A percentile compares a stretch with the other conserved stretches of the same genome.
phyloP scores from a whole-genome alignment of 1,284 basidiomycete genomes.

The Papiliotrema flavescens region DNA sequence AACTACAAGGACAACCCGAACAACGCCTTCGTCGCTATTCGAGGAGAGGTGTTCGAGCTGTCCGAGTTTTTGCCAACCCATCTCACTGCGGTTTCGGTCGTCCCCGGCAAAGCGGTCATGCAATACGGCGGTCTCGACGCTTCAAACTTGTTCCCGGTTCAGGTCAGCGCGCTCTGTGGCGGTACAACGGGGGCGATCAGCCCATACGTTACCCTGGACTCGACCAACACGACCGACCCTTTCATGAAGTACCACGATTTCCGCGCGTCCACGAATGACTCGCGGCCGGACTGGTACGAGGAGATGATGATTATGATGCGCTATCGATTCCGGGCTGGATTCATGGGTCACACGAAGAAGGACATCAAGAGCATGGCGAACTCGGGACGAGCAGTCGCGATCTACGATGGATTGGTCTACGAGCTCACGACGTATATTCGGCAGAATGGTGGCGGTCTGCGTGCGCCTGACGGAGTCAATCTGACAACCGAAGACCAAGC shows the following conservation, averaged over 20 bases:
- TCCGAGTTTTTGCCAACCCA: conserved; percentile 54
- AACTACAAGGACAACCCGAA: conserved; percentile 62
- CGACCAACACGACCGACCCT: conserved; percentile 72
- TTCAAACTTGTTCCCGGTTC: conserved; percentile 86
- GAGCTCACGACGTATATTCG: conserved; percentile 77
- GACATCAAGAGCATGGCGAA: conserved; percentile 70
- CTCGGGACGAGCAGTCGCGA: conserved; percentile 65
- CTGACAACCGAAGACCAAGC: conserved; percentile 56
- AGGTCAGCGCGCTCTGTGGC: conserved; percentile 92
- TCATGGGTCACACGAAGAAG: conserved; percentile 79
- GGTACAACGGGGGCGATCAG: conserved; percentile 76
- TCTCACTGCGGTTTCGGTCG: conserved; percentile 65
- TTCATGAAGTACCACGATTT: conserved; percentile 94
- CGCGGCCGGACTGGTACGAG: conserved; percentile 96
- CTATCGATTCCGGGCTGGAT: conserved; percentile 81
- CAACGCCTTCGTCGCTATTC: conserved; percentile 74
- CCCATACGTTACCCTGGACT: conserved; percentile 76
- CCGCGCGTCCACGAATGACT: conserved; percentile 78
- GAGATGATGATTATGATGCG: conserved; percentile 88
- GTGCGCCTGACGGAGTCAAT: conserved; percentile 61
- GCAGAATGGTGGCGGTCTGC: conserved; percentile 52
- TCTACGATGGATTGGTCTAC: conserved; percentile 82
- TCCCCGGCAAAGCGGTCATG: conserved; percentile 68
- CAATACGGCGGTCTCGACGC: conserved; percentile 78
- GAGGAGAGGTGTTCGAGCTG: conserved; percentile 72